Base-by-base conservation (phyloP, 441 rosid species). In the Capsella rubella region DNA sequence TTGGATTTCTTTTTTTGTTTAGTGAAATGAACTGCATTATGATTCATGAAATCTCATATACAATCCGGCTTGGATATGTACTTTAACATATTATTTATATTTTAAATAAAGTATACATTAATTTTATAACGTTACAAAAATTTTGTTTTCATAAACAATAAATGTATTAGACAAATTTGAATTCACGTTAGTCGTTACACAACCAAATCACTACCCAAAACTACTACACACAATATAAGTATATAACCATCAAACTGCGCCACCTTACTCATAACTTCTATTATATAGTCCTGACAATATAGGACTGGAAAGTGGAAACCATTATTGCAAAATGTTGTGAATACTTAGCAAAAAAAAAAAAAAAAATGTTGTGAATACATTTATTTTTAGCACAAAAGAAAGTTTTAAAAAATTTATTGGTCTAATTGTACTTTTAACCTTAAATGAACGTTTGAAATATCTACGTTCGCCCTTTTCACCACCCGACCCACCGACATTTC, bases 281-380 rank as follows among this genome's bases (percentile, higher is more conserved):
- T 52, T 52, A 66, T 52, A 66, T 66, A 37, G 37, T 51, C 8
- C 13, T 18, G 32, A 50, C 58, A 50, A 50, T 52, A 25, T 37
- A 39, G 21, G 49, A 57, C 7, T 60, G 67, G 45, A 58, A 21
- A 57, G 4, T 60, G 67, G 45, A 58, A 21, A 58, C 15, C 11
- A 49, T 34, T n/a, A 29, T 43, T 12, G 45, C n/a, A 46, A 51
- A 69, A 32, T 21, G 65, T 34, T 59, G 61, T 74, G 60, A 16
- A 46, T 39, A 55, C 51, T n/a, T n/a, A n/a, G n/a, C n/a, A n/a
- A n/a, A n/a, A n/a, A n/a, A n/a, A n/a, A n/a, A n/a, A n/a, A n/a
- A n/a, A n/a, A 46, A 51, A 69, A 32, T 21, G 65, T 34, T 59
- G 61, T 74, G 60, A 16, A 46, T 39, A 55, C 51, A 55, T 55